Conservation (phyloP, 345 rosid species). For the Arabidopsis suecica region DNA sequence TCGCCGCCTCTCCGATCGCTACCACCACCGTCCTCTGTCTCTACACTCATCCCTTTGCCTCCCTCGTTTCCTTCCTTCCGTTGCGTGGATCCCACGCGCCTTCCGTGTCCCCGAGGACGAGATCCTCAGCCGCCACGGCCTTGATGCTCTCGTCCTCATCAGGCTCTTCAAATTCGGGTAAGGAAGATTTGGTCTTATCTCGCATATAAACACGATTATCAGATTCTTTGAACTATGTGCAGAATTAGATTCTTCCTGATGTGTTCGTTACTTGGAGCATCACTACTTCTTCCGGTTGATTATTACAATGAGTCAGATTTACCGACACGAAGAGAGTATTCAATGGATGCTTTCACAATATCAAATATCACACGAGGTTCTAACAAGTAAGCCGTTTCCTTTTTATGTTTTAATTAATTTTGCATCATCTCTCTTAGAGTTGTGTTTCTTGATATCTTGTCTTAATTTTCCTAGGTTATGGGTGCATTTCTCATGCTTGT, state of each 20-base stretch:
- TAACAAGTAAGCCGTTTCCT: slow-evolving; percentile 54
- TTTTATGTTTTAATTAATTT: not conserved
- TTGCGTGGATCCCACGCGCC: slow-evolving; percentile 85
- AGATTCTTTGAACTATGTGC: slow-evolving; percentile 22
- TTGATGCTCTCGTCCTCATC: slow-evolving; percentile 77
- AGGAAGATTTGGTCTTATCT: slow-evolving; percentile 3
- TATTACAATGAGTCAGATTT: slow-evolving; percentile 61
- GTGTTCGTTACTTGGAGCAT: slow-evolving; percentile 67
- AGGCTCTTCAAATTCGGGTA: slow-evolving; percentile 94
- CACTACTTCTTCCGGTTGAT: slow-evolving; percentile 78
- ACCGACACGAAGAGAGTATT: slow-evolving; percentile 42
- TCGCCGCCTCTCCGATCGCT: slow-evolving; percentile 62
- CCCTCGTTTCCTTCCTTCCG: slow-evolving; percentile 73
- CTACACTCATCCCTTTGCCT: slow-evolving; percentile 48
- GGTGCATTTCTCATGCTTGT: slow-evolving; percentile 89
- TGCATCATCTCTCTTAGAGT: not conserved
- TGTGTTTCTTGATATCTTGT: slow-evolving; percentile 13
- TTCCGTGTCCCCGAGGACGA: slow-evolving; percentile 75
- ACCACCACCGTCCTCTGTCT: slow-evolving; percentile 38
- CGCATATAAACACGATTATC: too few relatives aligned
- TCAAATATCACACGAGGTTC: slow-evolving; percentile 75
- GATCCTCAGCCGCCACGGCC: slow-evolving; percentile 64
- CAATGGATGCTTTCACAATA: slow-evolving; percentile 77
- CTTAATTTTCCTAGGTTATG: slow-evolving; percentile 65
- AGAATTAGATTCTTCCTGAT: slow-evolving; percentile 77